Evolutionary conservation across 805 yeast genomes (phyloP).

Genomic region (Pichia cabralensis): DNA sequence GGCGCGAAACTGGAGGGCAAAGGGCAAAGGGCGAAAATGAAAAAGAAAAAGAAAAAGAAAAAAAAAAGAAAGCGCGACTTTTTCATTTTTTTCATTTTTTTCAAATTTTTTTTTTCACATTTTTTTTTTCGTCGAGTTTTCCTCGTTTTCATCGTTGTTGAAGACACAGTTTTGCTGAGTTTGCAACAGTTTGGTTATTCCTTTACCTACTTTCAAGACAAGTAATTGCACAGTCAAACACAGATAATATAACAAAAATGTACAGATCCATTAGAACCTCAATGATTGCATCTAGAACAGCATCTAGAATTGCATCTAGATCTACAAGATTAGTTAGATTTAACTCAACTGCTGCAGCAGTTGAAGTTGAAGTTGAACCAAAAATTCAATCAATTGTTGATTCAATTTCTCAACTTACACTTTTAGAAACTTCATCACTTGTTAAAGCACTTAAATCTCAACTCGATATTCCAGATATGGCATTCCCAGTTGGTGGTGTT

Average conservation of each 20-base stretch:
- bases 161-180: no score
- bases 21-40: no score
- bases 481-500: conserved; percentile 64
- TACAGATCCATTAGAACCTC: no score
- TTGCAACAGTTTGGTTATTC: no score
- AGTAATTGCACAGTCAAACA: no score
- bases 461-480: conserved; percentile 88
- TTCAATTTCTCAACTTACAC: conserved; percentile 81
- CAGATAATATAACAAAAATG: no score
- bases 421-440: conserved; percentile 84
- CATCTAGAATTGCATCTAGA: conserved; percentile 4
- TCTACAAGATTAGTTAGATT: conserved; percentile 22
- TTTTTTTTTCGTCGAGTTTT: background rate
- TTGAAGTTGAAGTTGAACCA: conserved; percentile 61
- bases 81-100: background rate
- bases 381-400: conserved; percentile 83
- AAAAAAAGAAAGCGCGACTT: no score
- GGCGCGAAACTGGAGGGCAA: no score
- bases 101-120: background rate
- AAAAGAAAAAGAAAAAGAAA: no score
- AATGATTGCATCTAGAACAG: conserved; percentile 6
- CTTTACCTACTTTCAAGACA: no score
- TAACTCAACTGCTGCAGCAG: conserved; percentile 35
- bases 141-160: no score
- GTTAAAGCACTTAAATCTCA: conserved; percentile 70